Evolutionary conservation across 1,139 yeast genomes (phyloP), one percentile per base, ranked within the genome.

Genomic region (Debaryomycetaceae sp.): DNA sequence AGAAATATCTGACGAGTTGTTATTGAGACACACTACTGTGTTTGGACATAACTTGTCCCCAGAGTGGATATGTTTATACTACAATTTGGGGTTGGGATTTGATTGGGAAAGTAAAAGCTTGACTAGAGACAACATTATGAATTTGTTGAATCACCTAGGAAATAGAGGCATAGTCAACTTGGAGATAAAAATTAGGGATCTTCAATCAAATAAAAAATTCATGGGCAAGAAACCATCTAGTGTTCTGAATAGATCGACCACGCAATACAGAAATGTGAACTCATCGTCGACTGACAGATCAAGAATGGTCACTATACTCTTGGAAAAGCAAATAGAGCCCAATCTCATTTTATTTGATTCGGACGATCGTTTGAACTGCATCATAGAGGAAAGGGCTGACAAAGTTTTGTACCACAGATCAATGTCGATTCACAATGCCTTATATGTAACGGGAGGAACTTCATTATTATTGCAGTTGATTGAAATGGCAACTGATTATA

Each of bases 31-130:
- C 46, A 55, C 71, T 27, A 56, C 66, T 1, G 55, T 74, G 3
- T 50, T 72, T 24, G 65, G 65, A 45, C 51, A 51, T 1, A 49
- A 54, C 13, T 48, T 71, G 17, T 56, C 72, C 3, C 57, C 58
- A 27, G 75, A 70, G 49, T 73, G 78, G 78, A 58, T 74, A 4
- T 55, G 54, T 43, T 54, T 70, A n/a, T 49, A 72, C 13, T 70
- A 62, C 48, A 62, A 65, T 41, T 52, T 73, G 42, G 77, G 78
- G 0, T 46, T 68, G n/a, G 72, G 65, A 0, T 71, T 62, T 46
- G 63, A 65, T 34, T 72, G 76, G 76, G 68, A 65, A 34, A 59
- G 58, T 41, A 66, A 66, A 43, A 75, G 71, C 17, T 58, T 68
- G 35, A 52, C 66, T 4, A 56, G 55, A 11, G 70, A 67, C n/a